These are phyloP conservation scores for Phaseolus lunatus DNA, from an alignment of 306 rosid species.

Conservation along the genomic window DNA sequence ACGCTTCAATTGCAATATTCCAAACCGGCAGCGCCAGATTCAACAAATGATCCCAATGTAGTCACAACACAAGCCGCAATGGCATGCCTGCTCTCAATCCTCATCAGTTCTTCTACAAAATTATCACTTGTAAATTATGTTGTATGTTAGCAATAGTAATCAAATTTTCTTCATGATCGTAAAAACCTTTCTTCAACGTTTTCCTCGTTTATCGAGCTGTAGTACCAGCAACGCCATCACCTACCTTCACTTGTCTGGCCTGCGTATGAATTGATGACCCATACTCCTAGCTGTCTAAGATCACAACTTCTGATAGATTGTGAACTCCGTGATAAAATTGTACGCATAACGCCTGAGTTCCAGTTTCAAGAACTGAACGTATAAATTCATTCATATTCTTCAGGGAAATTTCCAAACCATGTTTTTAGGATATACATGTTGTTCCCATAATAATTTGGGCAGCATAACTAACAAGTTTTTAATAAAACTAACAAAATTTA, in stretches of 20 bases:
- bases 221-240: background rate
- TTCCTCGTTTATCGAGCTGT: background rate
- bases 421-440: too few species aligned
- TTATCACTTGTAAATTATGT: background rate
- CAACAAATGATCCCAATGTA: slow-evolving; percentile 48
- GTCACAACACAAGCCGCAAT: background rate
- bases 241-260: background rate
- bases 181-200: background rate
- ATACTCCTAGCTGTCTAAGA: too few species aligned
- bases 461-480: too few species aligned
- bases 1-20: slow-evolving; percentile 51
- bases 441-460: too few species aligned
- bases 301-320: too few species aligned
- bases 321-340: too few species aligned
- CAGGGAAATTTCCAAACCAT: too few species aligned
- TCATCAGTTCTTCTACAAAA: slow-evolving; percentile 39
- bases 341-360: too few species aligned
- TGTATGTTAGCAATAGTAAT: background rate
- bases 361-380: too few species aligned
- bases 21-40: slow-evolving; percentile 48
- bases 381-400: too few species aligned
- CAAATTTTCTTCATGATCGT: background rate
- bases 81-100: slow-evolving; percentile 12
- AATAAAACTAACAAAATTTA: too few species aligned
- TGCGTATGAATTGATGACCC: slow-evolving; percentile 5